These are phyloP conservation scores for Triticum aestivum DNA, from an alignment of 176 grass and related monocot species.

Conservation along the genomic window DNA sequence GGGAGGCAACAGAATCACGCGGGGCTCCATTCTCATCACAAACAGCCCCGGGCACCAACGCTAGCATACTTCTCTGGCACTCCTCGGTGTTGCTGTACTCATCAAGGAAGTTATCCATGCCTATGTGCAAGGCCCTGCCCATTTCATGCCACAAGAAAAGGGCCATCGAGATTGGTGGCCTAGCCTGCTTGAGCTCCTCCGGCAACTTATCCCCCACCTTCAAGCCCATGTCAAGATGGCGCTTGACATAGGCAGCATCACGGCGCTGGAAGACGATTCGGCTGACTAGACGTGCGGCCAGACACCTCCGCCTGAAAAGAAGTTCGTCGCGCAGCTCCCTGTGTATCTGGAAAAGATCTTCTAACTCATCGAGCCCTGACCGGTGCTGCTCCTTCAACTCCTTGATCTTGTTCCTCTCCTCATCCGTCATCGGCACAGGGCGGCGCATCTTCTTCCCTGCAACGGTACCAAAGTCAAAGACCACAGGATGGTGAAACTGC, in stretches of 20 bases:
- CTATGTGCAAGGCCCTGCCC: neutral
- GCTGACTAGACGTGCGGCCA: conserved; percentile 1
- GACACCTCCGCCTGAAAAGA: neutral
- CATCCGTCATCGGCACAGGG: conserved; percentile 4
- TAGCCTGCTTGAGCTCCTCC: neutral
- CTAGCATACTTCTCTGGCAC: neutral
- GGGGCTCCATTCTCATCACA: neutral
- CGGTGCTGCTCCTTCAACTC: neutral
- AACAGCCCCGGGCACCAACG: neutral
- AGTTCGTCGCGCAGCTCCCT: neutral
- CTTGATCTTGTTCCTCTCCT: neutral
- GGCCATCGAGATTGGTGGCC: neutral
- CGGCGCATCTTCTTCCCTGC: too few species aligned
- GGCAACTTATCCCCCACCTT: neutral
- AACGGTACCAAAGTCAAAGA: neutral
- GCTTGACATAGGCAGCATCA: neutral
- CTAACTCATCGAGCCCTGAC: neutral
- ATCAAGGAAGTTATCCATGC: neutral
- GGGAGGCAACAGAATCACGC: neutral
- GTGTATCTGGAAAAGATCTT: neutral
- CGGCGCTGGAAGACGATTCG: neutral
- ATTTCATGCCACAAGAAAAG: neutral
- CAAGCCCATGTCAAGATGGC: neutral
- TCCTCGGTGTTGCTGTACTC: neutral
- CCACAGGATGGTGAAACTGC: too few species aligned